Conservation (phyloP, 305 asterid species). For the Rubia occidens region DNA sequence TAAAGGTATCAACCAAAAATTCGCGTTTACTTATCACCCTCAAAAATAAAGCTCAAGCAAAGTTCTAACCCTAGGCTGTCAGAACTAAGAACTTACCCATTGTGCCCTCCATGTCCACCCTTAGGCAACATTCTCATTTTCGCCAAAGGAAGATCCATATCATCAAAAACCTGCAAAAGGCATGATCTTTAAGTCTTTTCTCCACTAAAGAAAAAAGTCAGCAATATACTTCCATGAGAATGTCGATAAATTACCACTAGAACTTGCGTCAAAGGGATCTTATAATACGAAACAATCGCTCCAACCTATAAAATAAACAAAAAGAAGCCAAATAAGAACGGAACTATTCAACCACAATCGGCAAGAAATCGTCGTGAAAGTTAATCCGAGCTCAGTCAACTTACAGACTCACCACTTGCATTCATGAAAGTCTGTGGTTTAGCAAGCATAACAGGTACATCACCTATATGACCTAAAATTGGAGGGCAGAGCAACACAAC, state of each 20-base stretch:
- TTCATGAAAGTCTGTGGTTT: constrained; percentile 96
- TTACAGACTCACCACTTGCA: constrained; percentile 99
- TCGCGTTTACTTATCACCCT: background rate
- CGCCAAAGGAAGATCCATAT: constrained; percentile 84
- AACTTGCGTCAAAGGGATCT: constrained; percentile 80
- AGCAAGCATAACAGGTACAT: constrained; percentile 84
- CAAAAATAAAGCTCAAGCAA: background rate
- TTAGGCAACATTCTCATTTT: constrained; percentile 81
- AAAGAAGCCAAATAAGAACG: background rate
- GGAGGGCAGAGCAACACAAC: background rate
- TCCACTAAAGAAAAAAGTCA: background rate
- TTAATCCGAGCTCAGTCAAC: constrained; percentile 29
- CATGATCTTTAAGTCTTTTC: constrained; percentile 3
- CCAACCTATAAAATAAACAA: constrained; percentile 15
- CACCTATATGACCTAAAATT: constrained; percentile 66
- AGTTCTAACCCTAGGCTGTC: background rate
- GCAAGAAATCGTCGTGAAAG: background rate
- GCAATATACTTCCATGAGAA: background rate
- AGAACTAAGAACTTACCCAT: constrained; percentile 46
- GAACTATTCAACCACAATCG: background rate
- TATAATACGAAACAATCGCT: constrained; percentile 40
- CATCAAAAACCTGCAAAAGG: constrained; percentile 65
- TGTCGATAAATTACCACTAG: constrained; percentile 59
- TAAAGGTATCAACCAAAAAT: background rate
- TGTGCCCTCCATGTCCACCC: constrained; percentile 99